Base-by-base conservation (phyloP, 306 rosid genomes). In the Mucuna pruriens region DNA sequence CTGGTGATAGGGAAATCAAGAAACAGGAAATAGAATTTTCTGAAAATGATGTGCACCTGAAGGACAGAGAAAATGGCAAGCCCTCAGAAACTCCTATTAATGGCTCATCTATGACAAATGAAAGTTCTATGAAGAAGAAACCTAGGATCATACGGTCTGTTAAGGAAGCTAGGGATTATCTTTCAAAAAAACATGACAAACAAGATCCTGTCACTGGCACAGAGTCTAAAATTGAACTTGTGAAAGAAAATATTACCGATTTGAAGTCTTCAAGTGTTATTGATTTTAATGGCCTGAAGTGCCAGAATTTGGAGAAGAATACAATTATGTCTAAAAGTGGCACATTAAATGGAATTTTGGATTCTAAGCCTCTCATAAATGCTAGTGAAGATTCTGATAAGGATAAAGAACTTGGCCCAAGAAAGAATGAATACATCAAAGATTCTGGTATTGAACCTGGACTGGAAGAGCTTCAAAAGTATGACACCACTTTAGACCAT, bases 151-250 rank as follows among this genome's bases (percentile, higher is more conserved):
- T 95, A 78, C 82, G 85, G 71, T 89, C 98, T 36, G 93, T 95
- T 85, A 90, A 85, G 83, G 99, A 95, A 88, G 99, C 99, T 25
- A 86, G 90, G 83, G 92, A 92, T 69, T 95, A 89, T 85, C 96
- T 95, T 60, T 88, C 84, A 2, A 85, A 48, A 72, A 93, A 84
- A 82, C 75, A 48, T 77, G 83, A 72, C 77, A 90, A 90, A 75
- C 83, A 74, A 87, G 80, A 76, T 71, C 48, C 77, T 44, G 55
- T 69, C 65, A 51, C 49, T 44, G 55, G 69, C 70, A 55, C 65
- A 66, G 83, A 80, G 67, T n/a, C 72, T 22, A 77, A 42, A 71
- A 65, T 71, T 77, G 77, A 77, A 79, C 58, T 40, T 19, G 38
- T 73, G 75, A 40, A 54, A 48, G 88, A 86, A 70, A 81, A 77